phyloP scores from a whole-genome alignment of 176 grass and related monocot genomes.

The Ampelocalamus luodianensis region DNA sequence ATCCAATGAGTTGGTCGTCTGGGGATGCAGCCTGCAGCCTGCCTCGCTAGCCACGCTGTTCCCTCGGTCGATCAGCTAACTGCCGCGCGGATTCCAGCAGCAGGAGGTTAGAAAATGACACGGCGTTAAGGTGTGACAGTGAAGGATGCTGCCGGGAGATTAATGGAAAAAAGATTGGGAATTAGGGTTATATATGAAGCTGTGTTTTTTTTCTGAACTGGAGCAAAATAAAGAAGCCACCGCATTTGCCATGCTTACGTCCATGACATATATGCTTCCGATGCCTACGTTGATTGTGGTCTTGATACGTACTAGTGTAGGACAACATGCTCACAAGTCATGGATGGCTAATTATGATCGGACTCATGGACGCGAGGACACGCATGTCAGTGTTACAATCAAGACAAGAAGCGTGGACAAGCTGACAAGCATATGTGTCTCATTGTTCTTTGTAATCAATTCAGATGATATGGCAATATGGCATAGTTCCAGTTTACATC shows the following conservation, averaged over 20 bases:
- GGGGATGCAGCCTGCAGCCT: not conserved
- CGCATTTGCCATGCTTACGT: not conserved
- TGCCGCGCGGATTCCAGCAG: not conserved
- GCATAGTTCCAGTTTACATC: not conserved
- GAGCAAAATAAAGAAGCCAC: not conserved
- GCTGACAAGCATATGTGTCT: not conserved
- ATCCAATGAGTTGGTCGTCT: constrained; percentile 43
- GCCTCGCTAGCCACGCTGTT: not conserved
- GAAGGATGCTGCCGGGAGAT: not conserved
- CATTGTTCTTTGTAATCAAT: not conserved
- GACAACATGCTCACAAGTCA: not conserved
- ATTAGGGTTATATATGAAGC: no score
- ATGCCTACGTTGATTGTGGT: not conserved
- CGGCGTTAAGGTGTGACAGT: not conserved
- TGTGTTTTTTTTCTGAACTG: not conserved
- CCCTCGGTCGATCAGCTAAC: not conserved
- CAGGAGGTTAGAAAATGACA: not conserved
- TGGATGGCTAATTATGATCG: not conserved
- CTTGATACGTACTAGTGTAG: not conserved
- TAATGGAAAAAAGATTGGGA: not conserved
- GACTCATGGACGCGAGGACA: not conserved
- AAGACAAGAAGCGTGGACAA: not conserved
- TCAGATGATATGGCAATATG: not conserved
- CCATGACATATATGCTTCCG: not conserved
- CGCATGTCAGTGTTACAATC: not conserved